Evolutionary conservation across 2,329 filamentous ascomycete species (phyloP), one percentile per base, ranked within the genome.

Genomic region (Canariomyces notabilis): DNA sequence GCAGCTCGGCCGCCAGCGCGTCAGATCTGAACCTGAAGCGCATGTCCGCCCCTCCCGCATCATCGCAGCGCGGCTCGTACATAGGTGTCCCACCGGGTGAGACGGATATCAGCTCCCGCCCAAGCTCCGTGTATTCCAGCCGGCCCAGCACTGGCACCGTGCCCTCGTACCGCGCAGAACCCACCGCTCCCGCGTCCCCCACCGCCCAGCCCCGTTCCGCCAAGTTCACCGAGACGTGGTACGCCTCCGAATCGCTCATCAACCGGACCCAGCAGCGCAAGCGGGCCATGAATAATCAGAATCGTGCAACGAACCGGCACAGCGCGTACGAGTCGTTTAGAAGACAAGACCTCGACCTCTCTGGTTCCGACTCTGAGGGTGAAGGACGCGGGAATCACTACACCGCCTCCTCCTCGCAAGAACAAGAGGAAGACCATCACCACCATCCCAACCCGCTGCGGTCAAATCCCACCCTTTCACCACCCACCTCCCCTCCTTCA

Each of bases 221-320:
- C 34, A 72, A 66, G 52, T 77, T 78, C 55, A 77, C 71, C 5
- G 76, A 79, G 57, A 68, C 74, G 0, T 80, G 76, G 76, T 70
- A 70, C 51, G 66, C 76, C 2, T 72, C 74, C 1, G 75, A 79
- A 32, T 76, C 75, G 2, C 69, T 78, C 34, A 69, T 77, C 57
- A 70, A 67, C 41, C 72, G 75, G 55, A 79, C 76, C 2, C 73
- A 77, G 50, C 68, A 78, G 55, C 70, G 73, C n/a, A 70, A 72
- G 53, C 68, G 69, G 34, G 66, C 67, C 37, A 57, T 70, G 46
- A 66, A 67, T 50, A 65, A 65, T 21, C 42, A 50, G 42, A 42
- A 51, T n/a, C n/a, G n/a, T 5, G 61, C 63, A 12, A 66, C 65
- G 32, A 56, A 55, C 39, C 19, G 64, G 46, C 63, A 64, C 42